Evolutionary conservation across 2,329 filamentous ascomycete genomes (phyloP), one percentile per base, ranked within the genome.

Genomic region (Podosphaera fusca): DNA sequence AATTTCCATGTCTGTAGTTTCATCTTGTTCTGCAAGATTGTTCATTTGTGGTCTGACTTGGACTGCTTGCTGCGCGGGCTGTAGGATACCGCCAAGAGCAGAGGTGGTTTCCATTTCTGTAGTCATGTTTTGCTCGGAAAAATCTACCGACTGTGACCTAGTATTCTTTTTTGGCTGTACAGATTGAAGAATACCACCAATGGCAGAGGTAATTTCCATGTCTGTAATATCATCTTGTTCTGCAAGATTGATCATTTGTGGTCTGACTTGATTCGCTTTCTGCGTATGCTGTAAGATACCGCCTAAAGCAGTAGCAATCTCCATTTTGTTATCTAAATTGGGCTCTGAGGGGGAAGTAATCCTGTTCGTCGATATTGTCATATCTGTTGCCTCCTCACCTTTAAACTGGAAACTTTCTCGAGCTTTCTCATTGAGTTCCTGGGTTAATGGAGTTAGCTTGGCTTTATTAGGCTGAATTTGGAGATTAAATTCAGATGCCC

Each of bases 121-220:
- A 4, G 64, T 67, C 55, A 66, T 73, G 58, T 73, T 74, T 4
- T 73, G 71, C 58, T 73, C 68, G 34, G 69, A 6, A 38, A 6
- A 6, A 38, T 38, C 6, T 5, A 6, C 35, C 35, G 35, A 6
- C 5, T 38, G 42, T 38, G 35, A 38, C 10, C 35, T 75, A 71
- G 63, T 56, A 74, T 73, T 38, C 70, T 68, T 54, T 60, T 67
- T 60, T 1, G 68, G 64, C 30, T 68, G 64, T 35, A 69, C 46
- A 49, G 46, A 2, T 3, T 21, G n/a, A 8, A 49, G n/a, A 50
- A 82, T 80, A 21, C 72, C 72, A 12, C 78, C 78, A 34, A 80
- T 63, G 0, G 71, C 76, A 35, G 73, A 67, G 1, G 79, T 82
- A 70, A 85, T 81, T 55, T 87, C 81, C 80, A 84, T 82, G 5